These are phyloP conservation scores for Triangularia verruculosa DNA, from an alignment of 2,329 filamentous ascomycete species.

Conservation along the genomic window DNA sequence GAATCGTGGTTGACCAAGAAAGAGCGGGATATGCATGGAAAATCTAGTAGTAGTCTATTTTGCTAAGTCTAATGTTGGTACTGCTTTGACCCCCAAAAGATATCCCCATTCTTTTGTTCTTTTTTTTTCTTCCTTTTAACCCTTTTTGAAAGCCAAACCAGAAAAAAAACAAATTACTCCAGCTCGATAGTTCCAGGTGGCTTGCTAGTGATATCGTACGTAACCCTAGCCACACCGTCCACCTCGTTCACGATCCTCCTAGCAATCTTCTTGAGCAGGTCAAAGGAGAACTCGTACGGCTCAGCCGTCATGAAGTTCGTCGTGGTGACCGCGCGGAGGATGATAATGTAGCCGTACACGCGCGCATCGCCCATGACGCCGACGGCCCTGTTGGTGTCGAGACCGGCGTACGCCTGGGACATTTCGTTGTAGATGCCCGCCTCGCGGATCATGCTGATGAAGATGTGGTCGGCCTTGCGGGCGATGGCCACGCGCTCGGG, in stretches of 20 bases:
- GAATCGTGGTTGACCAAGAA: too few relatives aligned
- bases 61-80: neutral
- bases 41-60: neutral
- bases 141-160: neutral
- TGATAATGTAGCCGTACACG: constrained; percentile 45
- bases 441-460: constrained; percentile 70
- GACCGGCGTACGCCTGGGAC: constrained; percentile 46
- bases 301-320: constrained; percentile 74
- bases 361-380: constrained; percentile 62
- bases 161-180: constrained; percentile 47
- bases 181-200: constrained; percentile 72
- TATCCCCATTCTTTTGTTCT: neutral
- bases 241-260: constrained; percentile 28
- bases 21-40: neutral
- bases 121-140: neutral
- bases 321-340: constrained; percentile 46
- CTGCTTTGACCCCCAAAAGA: neutral
- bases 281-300: constrained; percentile 32
- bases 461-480: constrained; percentile 73
- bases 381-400: constrained; percentile 43
- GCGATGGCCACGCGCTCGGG: constrained; percentile 75
- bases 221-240: constrained; percentile 24
- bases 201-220: constrained; percentile 52
- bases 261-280: constrained; percentile 25
- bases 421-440: constrained; percentile 66